Evolutionary conservation across 495 filamentous ascomycete genomes (phyloP).

Genomic region (Penicillium alfredii): DNA sequence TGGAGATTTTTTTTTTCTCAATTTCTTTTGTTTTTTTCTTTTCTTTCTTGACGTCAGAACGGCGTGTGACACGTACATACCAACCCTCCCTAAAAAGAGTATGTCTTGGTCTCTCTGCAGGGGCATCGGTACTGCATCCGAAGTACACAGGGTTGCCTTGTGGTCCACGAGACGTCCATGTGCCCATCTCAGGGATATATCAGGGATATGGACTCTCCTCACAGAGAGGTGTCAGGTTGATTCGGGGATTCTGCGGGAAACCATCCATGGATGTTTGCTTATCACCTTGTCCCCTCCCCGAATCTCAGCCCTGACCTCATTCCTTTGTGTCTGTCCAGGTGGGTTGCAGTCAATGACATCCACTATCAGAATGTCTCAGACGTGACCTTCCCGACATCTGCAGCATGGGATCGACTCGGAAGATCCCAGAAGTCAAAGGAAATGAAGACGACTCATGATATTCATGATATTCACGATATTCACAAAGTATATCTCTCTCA

Average conservation of each 20-base stretch:
- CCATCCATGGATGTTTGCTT: neutral
- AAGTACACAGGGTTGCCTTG: neutral
- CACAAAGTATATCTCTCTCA: neutral
- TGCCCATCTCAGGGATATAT: no score
- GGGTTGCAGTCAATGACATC: no score
- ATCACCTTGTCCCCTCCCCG: neutral
- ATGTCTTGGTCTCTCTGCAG: constrained; percentile 4
- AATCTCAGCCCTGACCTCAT: no score
- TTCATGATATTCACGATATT: no score
- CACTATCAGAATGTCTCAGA: no score
- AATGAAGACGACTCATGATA: no score
- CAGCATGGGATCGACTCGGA: no score
- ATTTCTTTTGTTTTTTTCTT: neutral
- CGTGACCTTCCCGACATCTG: no score
- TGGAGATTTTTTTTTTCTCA: constrained; percentile 1
- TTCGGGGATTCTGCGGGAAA: constrained; percentile 2
- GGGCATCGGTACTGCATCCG: constrained; percentile 15
- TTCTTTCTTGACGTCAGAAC: neutral
- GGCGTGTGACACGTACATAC: neutral
- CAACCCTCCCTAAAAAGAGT: neutral
- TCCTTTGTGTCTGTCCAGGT: no score
- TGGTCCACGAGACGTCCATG: constrained; percentile 28
- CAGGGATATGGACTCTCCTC: no score
- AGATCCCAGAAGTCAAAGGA: no score
- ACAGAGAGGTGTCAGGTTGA: constrained; percentile 15